A percentile compares a stretch with the other conserved stretches of the same genome.
Conservation (phyloP, 371 early-diverging fungal genomes). For the Sporodiniella umbellata region DNA sequence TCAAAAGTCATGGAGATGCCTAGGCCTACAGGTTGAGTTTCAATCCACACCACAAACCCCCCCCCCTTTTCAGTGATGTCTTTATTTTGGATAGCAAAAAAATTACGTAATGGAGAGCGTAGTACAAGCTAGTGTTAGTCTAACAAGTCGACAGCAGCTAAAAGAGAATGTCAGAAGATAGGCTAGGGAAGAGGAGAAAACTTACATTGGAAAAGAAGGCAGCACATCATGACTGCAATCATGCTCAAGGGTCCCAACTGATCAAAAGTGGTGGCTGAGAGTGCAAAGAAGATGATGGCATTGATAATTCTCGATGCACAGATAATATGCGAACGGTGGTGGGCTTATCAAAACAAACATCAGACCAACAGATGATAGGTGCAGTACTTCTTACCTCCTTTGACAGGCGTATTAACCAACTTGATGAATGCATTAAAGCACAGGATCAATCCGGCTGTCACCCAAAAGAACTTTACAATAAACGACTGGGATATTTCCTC, state of each 20-base stretch:
- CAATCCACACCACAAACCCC: too few species aligned
- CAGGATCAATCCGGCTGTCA: slow-evolving; percentile 39
- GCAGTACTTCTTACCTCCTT: slow-evolving; percentile 21
- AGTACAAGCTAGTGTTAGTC: slow-evolving; percentile 19
- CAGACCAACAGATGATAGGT: too few species aligned
- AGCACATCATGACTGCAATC: slow-evolving; percentile 48
- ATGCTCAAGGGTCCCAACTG: slow-evolving; percentile 41
- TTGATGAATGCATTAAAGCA: slow-evolving; percentile 45
- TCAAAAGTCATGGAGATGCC: too few species aligned
- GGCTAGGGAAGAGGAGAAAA: not conserved
- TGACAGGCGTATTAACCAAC: slow-evolving; percentile 35
- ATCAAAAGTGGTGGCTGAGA: slow-evolving; percentile 35
- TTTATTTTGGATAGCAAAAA: not conserved
- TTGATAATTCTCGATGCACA: slow-evolving; percentile 47
- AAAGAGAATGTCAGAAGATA: slow-evolving; percentile 1
- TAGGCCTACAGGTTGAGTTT: too few species aligned
- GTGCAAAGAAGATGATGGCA: slow-evolving; percentile 47
- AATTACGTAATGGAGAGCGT: slow-evolving; percentile 1
- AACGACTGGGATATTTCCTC: slow-evolving; percentile 6
- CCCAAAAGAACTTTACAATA: slow-evolving; percentile 39
- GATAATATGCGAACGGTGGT: slow-evolving; percentile 34
- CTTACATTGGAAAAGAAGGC: slow-evolving; percentile 48
- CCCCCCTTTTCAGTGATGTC: not conserved
- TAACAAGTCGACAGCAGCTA: slow-evolving; percentile 35
- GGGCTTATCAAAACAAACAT: too few species aligned